These are phyloP conservation scores for Blastocystis sp. DNA, from an alignment of 352 stramenopile species.

Conservation along the genomic window DNA sequence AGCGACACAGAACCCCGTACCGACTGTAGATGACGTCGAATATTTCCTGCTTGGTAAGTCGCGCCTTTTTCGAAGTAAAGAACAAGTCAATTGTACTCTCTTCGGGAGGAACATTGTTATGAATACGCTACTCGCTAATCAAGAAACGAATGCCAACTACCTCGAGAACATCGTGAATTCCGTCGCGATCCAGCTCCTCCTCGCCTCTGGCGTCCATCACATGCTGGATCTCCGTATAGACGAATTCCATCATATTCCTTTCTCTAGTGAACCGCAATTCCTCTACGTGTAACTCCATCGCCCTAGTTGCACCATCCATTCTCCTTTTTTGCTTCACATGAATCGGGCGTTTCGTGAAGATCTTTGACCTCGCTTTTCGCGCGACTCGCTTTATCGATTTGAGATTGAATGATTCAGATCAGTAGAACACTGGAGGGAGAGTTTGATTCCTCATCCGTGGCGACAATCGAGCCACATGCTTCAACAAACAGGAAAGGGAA, in stretches of 20 bases:
- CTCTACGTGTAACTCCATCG: not conserved
- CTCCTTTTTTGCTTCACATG: not conserved
- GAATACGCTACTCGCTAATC: conserved; percentile 12
- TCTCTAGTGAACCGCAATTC: conserved; percentile 15
- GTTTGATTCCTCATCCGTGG: too few relatives aligned
- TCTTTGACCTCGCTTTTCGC: too few relatives aligned
- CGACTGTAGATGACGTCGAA: conserved; percentile 18
- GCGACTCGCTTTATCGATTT: too few relatives aligned
- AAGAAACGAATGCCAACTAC: not conserved
- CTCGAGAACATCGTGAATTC: conserved; percentile 20
- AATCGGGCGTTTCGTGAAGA: not conserved
- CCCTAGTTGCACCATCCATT: not conserved
- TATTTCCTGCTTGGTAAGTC: not conserved
- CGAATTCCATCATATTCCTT: conserved; percentile 42
- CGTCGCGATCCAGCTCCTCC: conserved; percentile 27
- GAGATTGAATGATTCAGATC: too few relatives aligned
- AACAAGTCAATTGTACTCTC: conserved; percentile 48
- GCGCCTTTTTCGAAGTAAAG: conserved; percentile 16
- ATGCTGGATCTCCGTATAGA: conserved; percentile 3
- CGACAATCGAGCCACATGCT: too few relatives aligned
- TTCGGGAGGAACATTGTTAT: conserved; percentile 27
- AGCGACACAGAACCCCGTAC: not conserved
- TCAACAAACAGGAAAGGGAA: conserved; percentile 43
- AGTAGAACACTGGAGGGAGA: too few relatives aligned
- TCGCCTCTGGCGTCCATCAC: conserved; percentile 25